phyloP scores from a whole-genome alignment of 23 red algal species.

The Gracilaria gracilis region DNA sequence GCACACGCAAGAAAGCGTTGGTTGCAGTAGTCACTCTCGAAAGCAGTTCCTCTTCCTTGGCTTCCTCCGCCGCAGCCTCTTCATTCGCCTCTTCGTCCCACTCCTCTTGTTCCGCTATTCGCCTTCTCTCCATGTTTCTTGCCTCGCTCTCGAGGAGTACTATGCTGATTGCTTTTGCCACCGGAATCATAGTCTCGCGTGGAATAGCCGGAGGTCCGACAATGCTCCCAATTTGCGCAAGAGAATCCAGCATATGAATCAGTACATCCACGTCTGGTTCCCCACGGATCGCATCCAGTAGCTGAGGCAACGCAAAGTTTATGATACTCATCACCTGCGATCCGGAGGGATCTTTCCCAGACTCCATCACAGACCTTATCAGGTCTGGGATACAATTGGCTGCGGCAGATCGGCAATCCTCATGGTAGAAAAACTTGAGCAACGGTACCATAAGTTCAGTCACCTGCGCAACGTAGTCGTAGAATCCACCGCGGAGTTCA shows the following conservation, averaged over 20 bases:
- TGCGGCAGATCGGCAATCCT: constrained; percentile 85
- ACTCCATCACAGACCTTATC: constrained; percentile 75
- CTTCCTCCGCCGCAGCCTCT: constrained; percentile 65
- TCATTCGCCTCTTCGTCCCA: constrained; percentile 91
- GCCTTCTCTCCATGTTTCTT: constrained; percentile 75
- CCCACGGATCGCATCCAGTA: constrained; percentile 75
- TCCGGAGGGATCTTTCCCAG: constrained; percentile 53
- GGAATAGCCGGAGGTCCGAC: constrained; percentile 61
- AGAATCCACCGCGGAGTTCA: constrained; percentile 87
- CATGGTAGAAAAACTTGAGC: constrained; percentile 96
- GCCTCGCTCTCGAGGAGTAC: constrained; percentile 81
- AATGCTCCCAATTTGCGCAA: constrained; percentile 62
- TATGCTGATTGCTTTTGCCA: constrained; percentile 60
- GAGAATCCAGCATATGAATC: constrained; percentile 79
- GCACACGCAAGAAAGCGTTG: constrained; percentile 46
- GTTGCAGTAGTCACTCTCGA: constrained; percentile 45
- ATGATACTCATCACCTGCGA: constrained; percentile 69
- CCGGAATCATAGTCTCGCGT: constrained; percentile 40
- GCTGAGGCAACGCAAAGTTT: constrained; percentile 74
- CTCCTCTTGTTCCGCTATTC: constrained; percentile 69
- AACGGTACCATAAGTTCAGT: constrained; percentile 90
- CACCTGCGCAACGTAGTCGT: constrained; percentile 84
- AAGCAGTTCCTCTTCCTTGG: constrained; percentile 81
- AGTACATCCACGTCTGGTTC: constrained; percentile 96
- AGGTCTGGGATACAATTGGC: constrained; percentile 91